A percentile compares a stretch with the other conserved stretches of the same genome.
These are phyloP conservation scores for Pichia sp. DNA, from an alignment of 1,139 yeast genomes.

Conservation along the genomic window DNA sequence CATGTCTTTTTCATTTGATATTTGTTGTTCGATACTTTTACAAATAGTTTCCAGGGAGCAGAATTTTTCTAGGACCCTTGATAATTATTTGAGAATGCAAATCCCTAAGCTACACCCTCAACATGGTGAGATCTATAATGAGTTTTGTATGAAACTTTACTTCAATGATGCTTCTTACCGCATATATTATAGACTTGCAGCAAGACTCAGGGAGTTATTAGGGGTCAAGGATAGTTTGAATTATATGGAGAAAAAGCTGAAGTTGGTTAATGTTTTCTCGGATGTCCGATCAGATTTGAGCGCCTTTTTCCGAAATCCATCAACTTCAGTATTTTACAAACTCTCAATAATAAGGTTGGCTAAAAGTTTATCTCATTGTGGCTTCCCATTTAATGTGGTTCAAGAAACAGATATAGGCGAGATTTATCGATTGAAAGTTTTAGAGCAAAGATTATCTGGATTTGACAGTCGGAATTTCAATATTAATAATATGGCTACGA, in stretches of 20 bases:
- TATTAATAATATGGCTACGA: not conserved
- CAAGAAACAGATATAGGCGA: not conserved
- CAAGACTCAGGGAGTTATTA: not conserved
- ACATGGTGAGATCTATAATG: not conserved
- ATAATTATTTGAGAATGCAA: slow-evolving; percentile 3
- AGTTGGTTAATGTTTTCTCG: not conserved
- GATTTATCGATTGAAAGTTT: not conserved
- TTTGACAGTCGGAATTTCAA: slow-evolving; percentile 5
- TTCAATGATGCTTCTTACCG: slow-evolving; percentile 8
- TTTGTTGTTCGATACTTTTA: slow-evolving; percentile 3
- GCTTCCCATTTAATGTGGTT: not conserved
- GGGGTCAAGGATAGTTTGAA: not conserved
- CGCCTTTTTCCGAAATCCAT: not conserved
- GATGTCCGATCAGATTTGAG: not conserved
- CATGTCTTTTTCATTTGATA: slow-evolving; percentile 4
- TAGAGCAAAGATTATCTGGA: not conserved
- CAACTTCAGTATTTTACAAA: slow-evolving; percentile 5
- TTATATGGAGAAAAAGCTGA: not conserved
- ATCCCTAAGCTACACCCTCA: not conserved
- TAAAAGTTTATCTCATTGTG: slow-evolving; percentile 4
- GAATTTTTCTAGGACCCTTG: slow-evolving; percentile 6
- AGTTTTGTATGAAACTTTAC: slow-evolving; percentile 6
- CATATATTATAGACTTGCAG: not conserved
- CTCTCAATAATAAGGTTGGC: slow-evolving; percentile 6
- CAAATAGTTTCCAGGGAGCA: slow-evolving; percentile 7